Base-by-base conservation (phyloP, 2,329 filamentous ascomycete genomes). In the Verticillium nonalfalfae region DNA sequence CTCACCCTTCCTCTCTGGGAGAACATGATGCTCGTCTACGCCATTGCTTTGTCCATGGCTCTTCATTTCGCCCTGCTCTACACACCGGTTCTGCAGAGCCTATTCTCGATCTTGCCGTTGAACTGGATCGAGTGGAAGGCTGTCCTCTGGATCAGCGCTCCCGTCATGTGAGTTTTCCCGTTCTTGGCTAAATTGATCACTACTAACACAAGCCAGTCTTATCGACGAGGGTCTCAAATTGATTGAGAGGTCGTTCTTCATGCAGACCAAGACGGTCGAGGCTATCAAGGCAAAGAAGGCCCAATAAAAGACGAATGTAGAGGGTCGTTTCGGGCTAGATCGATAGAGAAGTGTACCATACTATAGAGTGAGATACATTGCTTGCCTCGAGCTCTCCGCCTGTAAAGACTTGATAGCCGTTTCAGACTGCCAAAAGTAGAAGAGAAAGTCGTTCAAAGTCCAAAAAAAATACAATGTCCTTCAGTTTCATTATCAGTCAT, bases 11-110 rank as follows among this genome's bases (percentile, higher is more conserved):
- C 93, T 10, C 81, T 99, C n/a, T 97, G 94, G 94, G 87, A 94
- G 73, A 99, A 99, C 79, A 95, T 97, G 89, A 95, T 97, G 84
- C 88, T 99, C 18, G 91, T 99, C 60, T 97, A 96, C 70, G 96
- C 95, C 65, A 97, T 99, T 72, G 82, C 85, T 11, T 80, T 99
- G 65, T 96, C 91, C 45, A 99, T 99, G 95, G 87, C 86, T 1
- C 83, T 99, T 61, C 95, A 99, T 81, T 97, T 98, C 75, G 91
- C 88, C 31, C 88, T 99, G 58, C 83, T 99, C 40, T 99, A 99
- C 78, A 90, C 89, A 2, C 95, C 96, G 0, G 86, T 97, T 78
- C 78, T 99, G 62, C 94, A 97, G 78, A 81, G 80, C 7, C 79
- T 99, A 62, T 99, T 99, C 79, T 91, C 90, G 40, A 98, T 99